Evolutionary conservation across 2,329 filamentous ascomycete genomes (phyloP), one percentile per base, ranked within the genome.

Genomic region (Aspergillus tamarii): DNA sequence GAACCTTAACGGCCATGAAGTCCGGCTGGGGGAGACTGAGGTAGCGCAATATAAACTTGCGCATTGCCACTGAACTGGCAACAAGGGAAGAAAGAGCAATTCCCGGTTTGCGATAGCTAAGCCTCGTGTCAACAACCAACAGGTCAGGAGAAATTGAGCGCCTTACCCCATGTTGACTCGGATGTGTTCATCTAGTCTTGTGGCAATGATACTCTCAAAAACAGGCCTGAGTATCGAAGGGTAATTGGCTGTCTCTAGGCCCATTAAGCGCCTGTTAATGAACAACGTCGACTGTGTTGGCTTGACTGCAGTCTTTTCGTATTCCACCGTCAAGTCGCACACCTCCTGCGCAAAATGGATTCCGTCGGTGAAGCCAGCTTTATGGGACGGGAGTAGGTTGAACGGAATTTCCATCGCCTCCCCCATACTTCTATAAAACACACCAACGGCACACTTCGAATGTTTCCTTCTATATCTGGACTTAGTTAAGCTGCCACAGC

Each of bases 371-470:
- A 60, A 66, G 9, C 62, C 62, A 7, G 54, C 21, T 34, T n/a
- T 59, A 19, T 11, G 9, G 9, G 73, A 74, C 9, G 67, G 64
- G 28, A 77, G 69, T 0, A 53, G 32, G 10, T 62, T 63, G 48
- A 71, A 76, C 0, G 74, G 73, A 48, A 92, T 90, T 0, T 81
- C 83, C 89, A 92, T 91, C 66, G 85, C 85, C 62, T 91, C 86
- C 9, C 89, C 89, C 1, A 78, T 32, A 89, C 78, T 63, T 80
- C 80, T 74, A 87, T 89, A 89, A 86, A 91, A 72, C 87, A 85
- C 5, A 82, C 85, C 50, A 82, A 88, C 73, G 1, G 88, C 89
- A 63, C 87, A 89, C 19, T 80, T 26, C n/a, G n/a, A n/a, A n/a
- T n/a, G n/a, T n/a, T n/a, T n/a, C n/a, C n/a, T n/a, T n/a, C n/a